These are phyloP conservation scores for Apophysomyces ossiformis DNA, from an alignment of 371 early-diverging fungal genomes.

Conservation along the genomic window DNA sequence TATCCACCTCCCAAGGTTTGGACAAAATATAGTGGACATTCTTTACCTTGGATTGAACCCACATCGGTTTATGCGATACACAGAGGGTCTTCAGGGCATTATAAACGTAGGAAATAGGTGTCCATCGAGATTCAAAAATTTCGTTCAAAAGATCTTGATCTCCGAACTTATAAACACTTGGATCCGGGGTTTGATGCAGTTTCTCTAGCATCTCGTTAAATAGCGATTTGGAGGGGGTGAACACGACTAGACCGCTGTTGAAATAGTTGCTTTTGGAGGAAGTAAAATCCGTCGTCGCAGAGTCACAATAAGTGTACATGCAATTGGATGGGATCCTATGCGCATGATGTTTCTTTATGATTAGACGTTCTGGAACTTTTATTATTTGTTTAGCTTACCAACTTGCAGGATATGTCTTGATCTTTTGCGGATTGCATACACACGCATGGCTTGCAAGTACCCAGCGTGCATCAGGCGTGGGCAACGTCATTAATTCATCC, in stretches of 20 bases:
- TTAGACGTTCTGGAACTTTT: no score
- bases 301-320: slow-evolving; percentile 32
- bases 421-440: slow-evolving; percentile 49
- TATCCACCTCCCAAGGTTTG: slow-evolving; percentile 35
- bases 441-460: slow-evolving; percentile 53
- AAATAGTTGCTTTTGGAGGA: slow-evolving; percentile 38
- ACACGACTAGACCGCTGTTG: slow-evolving; percentile 54
- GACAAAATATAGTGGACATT: slow-evolving; percentile 38
- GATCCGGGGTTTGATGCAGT: slow-evolving; percentile 24
- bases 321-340: slow-evolving; percentile 53
- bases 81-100: slow-evolving; percentile 55
- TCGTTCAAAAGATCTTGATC: slow-evolving; percentile 62
- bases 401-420: slow-evolving; percentile 36
- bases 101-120: slow-evolving; percentile 46
- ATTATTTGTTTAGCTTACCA: slow-evolving; percentile 31
- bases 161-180: slow-evolving; percentile 40
- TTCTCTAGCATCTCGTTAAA: slow-evolving; percentile 32
- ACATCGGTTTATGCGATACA: slow-evolving; percentile 40
- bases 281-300: neutral
- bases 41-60: slow-evolving; percentile 31
- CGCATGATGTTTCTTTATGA: neutral
- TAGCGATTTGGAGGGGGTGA: slow-evolving; percentile 38
- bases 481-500: slow-evolving; percentile 65
- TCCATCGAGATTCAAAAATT: slow-evolving; percentile 38
- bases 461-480: slow-evolving; percentile 18